Evolutionary conservation across 345 rosid genomes (phyloP), one percentile per base, ranked within the genome.

Genomic region (Pugionium dolabratum): DNA sequence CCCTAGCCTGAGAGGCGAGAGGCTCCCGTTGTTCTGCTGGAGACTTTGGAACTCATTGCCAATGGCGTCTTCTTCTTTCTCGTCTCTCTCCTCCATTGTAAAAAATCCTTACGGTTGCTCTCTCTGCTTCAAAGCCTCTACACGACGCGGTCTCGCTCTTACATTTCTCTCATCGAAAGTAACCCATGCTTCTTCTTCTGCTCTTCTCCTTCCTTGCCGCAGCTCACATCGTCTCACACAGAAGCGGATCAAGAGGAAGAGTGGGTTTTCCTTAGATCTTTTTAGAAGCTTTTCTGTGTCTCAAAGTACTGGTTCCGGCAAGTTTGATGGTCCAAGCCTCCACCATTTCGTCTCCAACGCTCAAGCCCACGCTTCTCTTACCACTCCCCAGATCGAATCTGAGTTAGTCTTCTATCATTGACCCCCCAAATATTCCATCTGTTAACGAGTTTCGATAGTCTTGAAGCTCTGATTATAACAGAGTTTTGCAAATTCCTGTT

Each of bases 1-100:
- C 78, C 78, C 79, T 80, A 66, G 46, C 50, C 18, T 53, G 18
- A 18, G 18, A 18, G 18, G 18, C 9, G 11, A 45, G 44, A 75
- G 69, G 75, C 82, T 54, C 59, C 59, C 41, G 64, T 51, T 42
- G 42, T 43, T 46, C 69, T 49, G 5, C 30, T 36, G 18, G 27
- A 46, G 54, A 62, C 50, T 35, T n/a, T 45, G 50, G 70, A 76
- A 64, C 74, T 59, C 48, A 52, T 64, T 55, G 49, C 58, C 40
- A 55, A 66, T 74, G 62, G 89, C 89, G 89, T 87, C 97, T 60
- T 84, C 89, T 62, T 83, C 95, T 28, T 72, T 85, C 67, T 69
- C 93, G 7, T 79, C 91, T 27, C 79, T 88, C 5, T 80, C 89
- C 9, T 74, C 86, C 1, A 79, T 84, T 30, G 72, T 83, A 33